phyloP scores from a whole-genome alignment of 108 stramenopile species.

The Aureococcus anophagefferens region DNA sequence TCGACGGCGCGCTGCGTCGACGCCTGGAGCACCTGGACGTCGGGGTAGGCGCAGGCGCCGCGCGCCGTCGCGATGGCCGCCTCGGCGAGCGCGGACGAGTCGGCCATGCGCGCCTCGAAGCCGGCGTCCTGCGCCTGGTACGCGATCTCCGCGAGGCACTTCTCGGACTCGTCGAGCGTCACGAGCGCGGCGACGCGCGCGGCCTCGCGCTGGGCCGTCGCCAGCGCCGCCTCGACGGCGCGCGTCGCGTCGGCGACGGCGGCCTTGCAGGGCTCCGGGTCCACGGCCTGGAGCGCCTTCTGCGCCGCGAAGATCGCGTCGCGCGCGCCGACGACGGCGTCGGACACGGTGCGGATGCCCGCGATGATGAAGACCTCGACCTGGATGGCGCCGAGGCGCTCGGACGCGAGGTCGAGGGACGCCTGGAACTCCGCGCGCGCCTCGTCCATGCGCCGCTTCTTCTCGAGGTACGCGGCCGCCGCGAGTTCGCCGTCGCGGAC shows the following conservation, averaged over 20 bases:
- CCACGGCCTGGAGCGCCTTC: background rate
- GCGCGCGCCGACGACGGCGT: background rate
- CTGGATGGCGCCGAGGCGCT: background rate
- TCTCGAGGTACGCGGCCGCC: background rate
- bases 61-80: background rate
- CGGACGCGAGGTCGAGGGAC: background rate
- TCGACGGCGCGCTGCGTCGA: background rate
- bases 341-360: background rate
- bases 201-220: background rate
- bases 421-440: background rate
- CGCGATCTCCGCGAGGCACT: background rate
- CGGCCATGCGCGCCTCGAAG: background rate
- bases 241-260: background rate
- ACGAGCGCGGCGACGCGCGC: background rate
- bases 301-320: background rate
- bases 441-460: background rate
- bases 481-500: background rate
- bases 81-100: background rate
- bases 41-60: background rate
- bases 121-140: background rate
- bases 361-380: background rate
- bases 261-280: background rate
- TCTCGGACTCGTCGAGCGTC: background rate
- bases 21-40: background rate
- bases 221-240: background rate